Evolutionary conservation across 2,329 filamentous ascomycete genomes (phyloP).

Genomic region (Bipolaris sorokiniana): DNA sequence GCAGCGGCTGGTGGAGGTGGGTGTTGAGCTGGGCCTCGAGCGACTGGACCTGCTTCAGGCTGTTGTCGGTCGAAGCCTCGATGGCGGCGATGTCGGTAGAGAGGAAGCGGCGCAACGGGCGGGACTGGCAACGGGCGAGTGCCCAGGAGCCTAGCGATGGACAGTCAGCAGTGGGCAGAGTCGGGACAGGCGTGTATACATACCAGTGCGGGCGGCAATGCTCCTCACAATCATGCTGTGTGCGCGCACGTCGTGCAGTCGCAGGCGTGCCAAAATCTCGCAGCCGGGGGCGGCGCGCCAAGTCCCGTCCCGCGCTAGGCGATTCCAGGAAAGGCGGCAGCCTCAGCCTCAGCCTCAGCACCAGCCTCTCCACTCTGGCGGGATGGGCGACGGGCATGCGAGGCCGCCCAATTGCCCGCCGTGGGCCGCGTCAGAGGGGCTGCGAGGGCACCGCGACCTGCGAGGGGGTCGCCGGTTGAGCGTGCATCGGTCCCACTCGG

Average conservation of each 20-base stretch:
- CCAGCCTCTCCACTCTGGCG: not conserved
- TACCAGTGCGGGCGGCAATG: constrained; percentile 50
- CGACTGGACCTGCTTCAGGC: constrained; percentile 36
- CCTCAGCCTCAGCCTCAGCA: not conserved
- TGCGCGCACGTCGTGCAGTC: constrained; percentile 9
- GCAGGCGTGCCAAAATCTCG: constrained; percentile 13
- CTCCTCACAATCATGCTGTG: constrained; percentile 53
- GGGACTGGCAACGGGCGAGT: constrained; percentile 32
- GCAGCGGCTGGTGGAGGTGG: constrained; percentile 21
- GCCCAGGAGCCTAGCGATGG: constrained; percentile 46
- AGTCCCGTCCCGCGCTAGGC: constrained; percentile 4
- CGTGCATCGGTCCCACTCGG: constrained; percentile 15
- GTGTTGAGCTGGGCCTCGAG: constrained; percentile 47
- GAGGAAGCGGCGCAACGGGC: constrained; percentile 36
- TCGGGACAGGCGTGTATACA: not conserved
- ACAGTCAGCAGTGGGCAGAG: not conserved
- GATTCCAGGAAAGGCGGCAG: not conserved
- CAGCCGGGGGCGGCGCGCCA: constrained; percentile 1
- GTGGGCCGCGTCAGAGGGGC: constrained; percentile 3
- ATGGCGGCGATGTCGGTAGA: constrained; percentile 43
- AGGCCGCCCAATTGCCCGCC: constrained; percentile 7
- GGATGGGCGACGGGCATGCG: not conserved
- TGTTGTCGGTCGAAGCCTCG: constrained; percentile 40
- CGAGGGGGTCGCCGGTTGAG: constrained; percentile 4
- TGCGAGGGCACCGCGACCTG: constrained; percentile 1